These are phyloP conservation scores for Gaultheria prostrata DNA, from an alignment of 148 eudicot genomes.

Conservation along the genomic window DNA sequence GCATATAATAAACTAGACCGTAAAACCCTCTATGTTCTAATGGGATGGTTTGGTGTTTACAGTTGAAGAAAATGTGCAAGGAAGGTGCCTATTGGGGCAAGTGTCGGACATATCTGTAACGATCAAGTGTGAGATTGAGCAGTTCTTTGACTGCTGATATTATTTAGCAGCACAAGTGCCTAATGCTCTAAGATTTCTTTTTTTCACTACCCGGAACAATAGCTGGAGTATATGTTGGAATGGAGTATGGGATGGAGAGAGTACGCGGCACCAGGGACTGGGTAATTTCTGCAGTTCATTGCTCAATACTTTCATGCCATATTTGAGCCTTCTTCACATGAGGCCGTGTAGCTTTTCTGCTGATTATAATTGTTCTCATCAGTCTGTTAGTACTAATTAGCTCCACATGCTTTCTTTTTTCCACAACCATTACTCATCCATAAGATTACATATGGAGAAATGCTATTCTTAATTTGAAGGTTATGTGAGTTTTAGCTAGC, in stretches of 20 bases:
- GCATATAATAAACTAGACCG: neutral
- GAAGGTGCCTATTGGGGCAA: slow-evolving; percentile 95
- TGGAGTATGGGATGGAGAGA: slow-evolving; percentile 77
- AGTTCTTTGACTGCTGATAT: neutral
- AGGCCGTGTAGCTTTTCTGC: neutral
- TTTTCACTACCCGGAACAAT: slow-evolving; percentile 57
- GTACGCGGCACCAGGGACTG: slow-evolving; percentile 74
- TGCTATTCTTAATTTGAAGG: neutral
- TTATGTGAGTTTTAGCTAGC: neutral
- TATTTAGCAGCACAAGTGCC: neutral
- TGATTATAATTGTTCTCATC: neutral
- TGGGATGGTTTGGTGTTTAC: slow-evolving; percentile 26
- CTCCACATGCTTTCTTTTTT: neutral
- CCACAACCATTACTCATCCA: neutral
- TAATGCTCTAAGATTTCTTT: neutral
- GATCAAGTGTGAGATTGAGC: neutral
- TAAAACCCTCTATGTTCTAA: slow-evolving; percentile 9
- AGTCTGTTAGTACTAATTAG: neutral
- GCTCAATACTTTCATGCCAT: neutral
- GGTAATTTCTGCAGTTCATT: slow-evolving; percentile 39
- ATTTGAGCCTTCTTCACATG: neutral
- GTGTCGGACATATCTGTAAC: slow-evolving; percentile 18
- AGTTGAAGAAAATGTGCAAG: slow-evolving; percentile 89
- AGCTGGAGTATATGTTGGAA: slow-evolving; percentile 82
- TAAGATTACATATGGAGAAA: neutral